Evolutionary conservation across 2,329 filamentous ascomycete species (phyloP).

Genomic region (Fusarium camptoceras): DNA sequence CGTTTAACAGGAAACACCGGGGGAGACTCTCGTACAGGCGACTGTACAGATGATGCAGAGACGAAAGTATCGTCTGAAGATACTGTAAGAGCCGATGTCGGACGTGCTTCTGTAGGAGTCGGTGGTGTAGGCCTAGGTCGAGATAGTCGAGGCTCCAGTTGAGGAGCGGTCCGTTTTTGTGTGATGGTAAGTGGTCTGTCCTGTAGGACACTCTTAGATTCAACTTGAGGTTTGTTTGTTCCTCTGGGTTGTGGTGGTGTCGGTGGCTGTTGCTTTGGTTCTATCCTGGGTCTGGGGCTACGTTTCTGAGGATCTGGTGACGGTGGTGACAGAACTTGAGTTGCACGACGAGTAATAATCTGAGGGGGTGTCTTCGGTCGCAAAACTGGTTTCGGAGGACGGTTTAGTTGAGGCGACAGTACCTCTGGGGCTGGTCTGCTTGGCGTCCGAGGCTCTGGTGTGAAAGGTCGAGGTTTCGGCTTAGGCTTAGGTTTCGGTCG

Average conservation of each 20-base stretch:
- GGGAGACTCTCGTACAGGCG: conserved; percentile 47
- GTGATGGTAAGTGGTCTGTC: conserved; percentile 14
- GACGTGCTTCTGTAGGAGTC: conserved; percentile 25
- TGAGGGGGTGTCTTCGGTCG: conserved; percentile 48
- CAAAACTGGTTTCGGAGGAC: conserved; percentile 48
- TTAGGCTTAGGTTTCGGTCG: conserved; percentile 46
- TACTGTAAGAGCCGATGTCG: conserved; percentile 46
- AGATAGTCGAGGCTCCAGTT: conserved; percentile 16
- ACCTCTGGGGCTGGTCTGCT: conserved; percentile 43
- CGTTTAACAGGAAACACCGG: conserved; percentile 30
- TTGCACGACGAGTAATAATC: conserved; percentile 40
- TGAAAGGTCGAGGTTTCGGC: conserved; percentile 41
- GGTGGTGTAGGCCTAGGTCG: conserved; percentile 25
- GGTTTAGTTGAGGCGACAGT: conserved; percentile 51
- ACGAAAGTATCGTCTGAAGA: conserved; percentile 62
- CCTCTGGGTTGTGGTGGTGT: conserved; percentile 53
- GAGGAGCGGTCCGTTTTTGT: conserved; percentile 28
- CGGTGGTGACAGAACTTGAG: conserved; percentile 36
- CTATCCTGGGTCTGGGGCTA: conserved; percentile 17
- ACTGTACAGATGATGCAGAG: conserved; percentile 54
- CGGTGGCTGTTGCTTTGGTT: conserved; percentile 48
- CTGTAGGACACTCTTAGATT: conserved; percentile 17
- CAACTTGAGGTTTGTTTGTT: conserved; percentile 35
- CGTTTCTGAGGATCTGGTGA: conserved; percentile 50
- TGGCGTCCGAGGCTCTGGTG: conserved; percentile 36